These are phyloP conservation scores for Strigomonas oncopelti DNA, from an alignment of 208 protist genomes.

Conservation along the genomic window DNA sequence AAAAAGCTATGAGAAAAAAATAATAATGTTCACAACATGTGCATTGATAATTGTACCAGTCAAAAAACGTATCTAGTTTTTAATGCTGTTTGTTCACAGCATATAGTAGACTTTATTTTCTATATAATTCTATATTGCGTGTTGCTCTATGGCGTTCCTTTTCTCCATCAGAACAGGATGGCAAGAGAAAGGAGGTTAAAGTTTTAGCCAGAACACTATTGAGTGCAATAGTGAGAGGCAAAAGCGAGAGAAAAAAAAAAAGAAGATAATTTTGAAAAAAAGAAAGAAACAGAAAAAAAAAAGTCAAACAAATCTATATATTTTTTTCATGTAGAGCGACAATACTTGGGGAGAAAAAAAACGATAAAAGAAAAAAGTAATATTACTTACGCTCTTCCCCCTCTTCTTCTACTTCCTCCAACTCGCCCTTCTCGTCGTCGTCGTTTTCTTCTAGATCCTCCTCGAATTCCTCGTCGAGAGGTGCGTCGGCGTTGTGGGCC, in stretches of 20 bases:
- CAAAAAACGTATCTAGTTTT: background rate
- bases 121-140: too few species aligned
- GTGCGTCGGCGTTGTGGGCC: background rate
- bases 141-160: too few species aligned
- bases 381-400: conserved; percentile 3
- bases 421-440: background rate
- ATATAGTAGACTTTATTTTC: too few species aligned
- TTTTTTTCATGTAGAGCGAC: background rate
- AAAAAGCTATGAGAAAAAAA: too few species aligned
- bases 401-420: conserved; percentile 13
- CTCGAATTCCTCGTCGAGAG: background rate
- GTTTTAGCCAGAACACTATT: background rate
- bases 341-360: background rate
- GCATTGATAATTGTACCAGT: background rate
- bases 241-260: background rate
- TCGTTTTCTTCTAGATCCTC: background rate
- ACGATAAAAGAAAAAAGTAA: background rate
- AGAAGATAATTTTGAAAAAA: background rate
- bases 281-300: background rate
- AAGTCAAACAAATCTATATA: background rate
- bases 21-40: too few species aligned
- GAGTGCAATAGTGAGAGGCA: background rate
- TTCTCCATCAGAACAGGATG: too few species aligned
- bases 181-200: background rate
- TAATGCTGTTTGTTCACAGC: too few species aligned